Base-by-base conservation (phyloP, 257 asterid genomes). In the Solanum appendiculatum region DNA sequence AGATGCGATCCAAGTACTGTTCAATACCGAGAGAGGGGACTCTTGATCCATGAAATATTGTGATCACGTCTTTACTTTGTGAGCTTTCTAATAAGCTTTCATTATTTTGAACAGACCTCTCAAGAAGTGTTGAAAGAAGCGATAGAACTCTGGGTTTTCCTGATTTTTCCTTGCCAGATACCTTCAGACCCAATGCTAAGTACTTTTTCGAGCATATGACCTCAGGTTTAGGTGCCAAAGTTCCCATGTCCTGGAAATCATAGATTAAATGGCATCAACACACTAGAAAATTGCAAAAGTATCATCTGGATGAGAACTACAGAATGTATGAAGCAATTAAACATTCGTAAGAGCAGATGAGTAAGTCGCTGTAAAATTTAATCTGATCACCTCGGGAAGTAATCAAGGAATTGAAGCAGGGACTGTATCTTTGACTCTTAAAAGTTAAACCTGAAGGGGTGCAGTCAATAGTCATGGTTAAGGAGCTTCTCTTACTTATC, bases 1-100 rank as follows among this genome's bases (percentile, higher is more conserved):
- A 95, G 83, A 97, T 96, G 75, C 99, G 95, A 80, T 94, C 96
- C 46, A 97, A 87, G 84, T 97, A 97, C 80, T 92, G 97, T 87
- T 89, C 93, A 89, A 97, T 91, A 90, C 92, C 89, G 13, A 97
- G 88, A 37, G 97, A 85, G 31, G 99, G 99, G 39, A 97, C 95
- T 81, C 93, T 92, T 86, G 93, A 89, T 70, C 99, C 99, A 70
- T 97, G 99, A 89, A 94, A 97, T 44, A 97, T 60, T 18, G 99
- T 93, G 72, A 94, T 90, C 27, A 83, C 86, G 68, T 97, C 98
- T 89, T 93, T 88, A 29, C 87, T 80, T 56, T 90, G 88, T 9
- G 93, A 84, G 48, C 91, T 83, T 87, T 94, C 93, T 25, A 94
- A 88, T 54, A 88, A 81, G 87, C 90, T 91, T 78, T 95, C 99